Base-by-base conservation (phyloP, 1,139 yeast genomes). In the Wickerhamomyces sp. region DNA sequence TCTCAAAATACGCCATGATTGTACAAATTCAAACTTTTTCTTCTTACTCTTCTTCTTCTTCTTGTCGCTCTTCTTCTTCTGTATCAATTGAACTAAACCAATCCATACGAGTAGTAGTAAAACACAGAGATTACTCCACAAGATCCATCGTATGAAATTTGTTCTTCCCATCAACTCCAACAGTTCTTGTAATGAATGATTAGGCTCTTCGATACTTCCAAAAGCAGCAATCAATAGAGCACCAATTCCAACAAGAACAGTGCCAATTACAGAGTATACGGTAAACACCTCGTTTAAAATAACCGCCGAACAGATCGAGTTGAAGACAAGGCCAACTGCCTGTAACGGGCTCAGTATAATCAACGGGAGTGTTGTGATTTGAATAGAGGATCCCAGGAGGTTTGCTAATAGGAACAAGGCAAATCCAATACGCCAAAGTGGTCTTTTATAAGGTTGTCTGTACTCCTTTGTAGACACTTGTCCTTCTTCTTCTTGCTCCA, bases 251-350 rank as follows among this genome's bases (percentile, higher is more conserved):
- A 86, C 85, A 15, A 83, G 58, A 2, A 72, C 52, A 0, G 96
- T 86, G 2, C 95, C 95, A 8, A 61, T 45, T 3, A 75, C 62
- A 3, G 89, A 70, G 37, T 61, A 64, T 26, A 49, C 46, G 2
- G 91, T 79, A 56, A 85, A 83, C 0, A 66, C 66, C 53, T 88
- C 96, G 13, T 78, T 69, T 10, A 87, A 71, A 15, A 88, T 57
- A 18, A 85, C 45, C 18, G 83, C 56, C 32, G 94, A 85, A 47
- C 88, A 82, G 9, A 85, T 59, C 2, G 93, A 77, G 58, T 88
- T 88, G 66, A 88, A 87, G 4, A 87, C 89, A 23, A 88, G 68
- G 0, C 96, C 95, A 13, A 82, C 78, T 22, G 95, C 88, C 57
- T 88, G 96, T 33, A 88, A 61, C 0, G 96, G 95, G 23, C 89